Evolutionary conservation across 352 stramenopile genomes (phyloP).

Genomic region (Blastocystis sp.): DNA sequence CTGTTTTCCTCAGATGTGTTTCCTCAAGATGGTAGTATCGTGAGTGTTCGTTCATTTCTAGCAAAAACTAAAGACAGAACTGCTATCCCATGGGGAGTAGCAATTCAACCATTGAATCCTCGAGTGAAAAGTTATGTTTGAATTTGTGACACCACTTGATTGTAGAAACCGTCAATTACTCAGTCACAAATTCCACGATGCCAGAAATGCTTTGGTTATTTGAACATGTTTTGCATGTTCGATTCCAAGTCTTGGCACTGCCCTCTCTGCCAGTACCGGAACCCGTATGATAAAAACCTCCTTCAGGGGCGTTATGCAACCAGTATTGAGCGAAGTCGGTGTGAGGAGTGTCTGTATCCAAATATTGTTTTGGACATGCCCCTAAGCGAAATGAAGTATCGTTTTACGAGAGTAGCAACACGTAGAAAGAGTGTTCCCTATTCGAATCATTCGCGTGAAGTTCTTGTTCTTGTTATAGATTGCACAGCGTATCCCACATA

Average conservation of each 20-base stretch:
- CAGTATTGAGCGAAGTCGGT: constrained; percentile 28
- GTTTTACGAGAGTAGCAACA: neutral
- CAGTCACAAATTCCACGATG: constrained; percentile 12
- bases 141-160: neutral
- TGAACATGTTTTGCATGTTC: constrained; percentile 54
- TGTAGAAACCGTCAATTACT: neutral
- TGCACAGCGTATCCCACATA: neutral
- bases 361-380: constrained; percentile 6
- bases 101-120: constrained; percentile 39
- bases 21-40: neutral
- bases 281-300: neutral
- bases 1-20: constrained; percentile 28
- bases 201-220: constrained; percentile 45
- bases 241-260: constrained; percentile 41
- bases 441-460: neutral
- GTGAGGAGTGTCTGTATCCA: constrained; percentile 20
- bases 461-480: constrained; percentile 22
- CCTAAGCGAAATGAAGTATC: neutral
- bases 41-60: neutral
- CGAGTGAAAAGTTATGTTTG: neutral
- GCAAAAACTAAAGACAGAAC: constrained; percentile 28
- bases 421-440: neutral
- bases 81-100: constrained; percentile 37
- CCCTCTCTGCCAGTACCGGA: neutral
- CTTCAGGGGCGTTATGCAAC: constrained; percentile 2